Conservation (phyloP, 768 basidiomycete genomes). For the Mycena indigotica region DNA sequence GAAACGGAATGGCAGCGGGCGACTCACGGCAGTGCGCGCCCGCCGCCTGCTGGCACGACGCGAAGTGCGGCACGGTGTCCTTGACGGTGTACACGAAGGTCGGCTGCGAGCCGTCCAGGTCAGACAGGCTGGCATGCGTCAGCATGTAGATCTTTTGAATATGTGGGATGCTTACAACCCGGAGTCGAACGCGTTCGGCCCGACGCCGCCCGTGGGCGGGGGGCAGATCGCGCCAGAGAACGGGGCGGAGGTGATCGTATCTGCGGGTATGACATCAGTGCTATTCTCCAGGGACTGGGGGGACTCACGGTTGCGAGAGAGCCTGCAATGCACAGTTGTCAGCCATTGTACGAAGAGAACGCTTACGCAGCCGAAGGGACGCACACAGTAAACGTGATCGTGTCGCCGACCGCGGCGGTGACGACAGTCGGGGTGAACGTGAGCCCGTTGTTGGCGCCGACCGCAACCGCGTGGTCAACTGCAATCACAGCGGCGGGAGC, state of each 20-base stretch:
- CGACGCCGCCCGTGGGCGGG: slow-evolving; percentile 17
- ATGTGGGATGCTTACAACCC: slow-evolving; percentile 22
- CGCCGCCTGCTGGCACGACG: slow-evolving; percentile 22
- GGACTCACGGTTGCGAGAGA: slow-evolving; percentile 23
- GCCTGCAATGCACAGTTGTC: slow-evolving; percentile 6
- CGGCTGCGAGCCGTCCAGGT: slow-evolving; percentile 19
- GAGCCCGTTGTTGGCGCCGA: slow-evolving; percentile 18
- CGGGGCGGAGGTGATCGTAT: slow-evolving; percentile 17
- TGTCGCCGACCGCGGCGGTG: slow-evolving; percentile 19
- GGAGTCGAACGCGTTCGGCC: slow-evolving; percentile 19
- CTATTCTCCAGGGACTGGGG: too few species aligned
- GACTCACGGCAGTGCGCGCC: slow-evolving; percentile 25
- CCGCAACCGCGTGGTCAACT: slow-evolving; percentile 7
- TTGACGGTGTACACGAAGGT: slow-evolving; percentile 21
- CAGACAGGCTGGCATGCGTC: slow-evolving; percentile 14
- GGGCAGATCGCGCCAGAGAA: slow-evolving; percentile 20
- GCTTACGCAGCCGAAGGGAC: too few species aligned
- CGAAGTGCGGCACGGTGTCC: slow-evolving; percentile 25
- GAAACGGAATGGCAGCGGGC: not conserved
- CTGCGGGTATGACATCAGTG: too few species aligned
- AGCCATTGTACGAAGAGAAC: too few species aligned
- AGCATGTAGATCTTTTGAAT: too few species aligned
- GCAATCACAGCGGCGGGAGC: slow-evolving; percentile 16
- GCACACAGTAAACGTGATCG: slow-evolving; percentile 24
- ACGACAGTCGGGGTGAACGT: slow-evolving; percentile 23